phyloP scores from a whole-genome alignment of 495 filamentous ascomycete genomes.

The Penicillium paradoxum region DNA sequence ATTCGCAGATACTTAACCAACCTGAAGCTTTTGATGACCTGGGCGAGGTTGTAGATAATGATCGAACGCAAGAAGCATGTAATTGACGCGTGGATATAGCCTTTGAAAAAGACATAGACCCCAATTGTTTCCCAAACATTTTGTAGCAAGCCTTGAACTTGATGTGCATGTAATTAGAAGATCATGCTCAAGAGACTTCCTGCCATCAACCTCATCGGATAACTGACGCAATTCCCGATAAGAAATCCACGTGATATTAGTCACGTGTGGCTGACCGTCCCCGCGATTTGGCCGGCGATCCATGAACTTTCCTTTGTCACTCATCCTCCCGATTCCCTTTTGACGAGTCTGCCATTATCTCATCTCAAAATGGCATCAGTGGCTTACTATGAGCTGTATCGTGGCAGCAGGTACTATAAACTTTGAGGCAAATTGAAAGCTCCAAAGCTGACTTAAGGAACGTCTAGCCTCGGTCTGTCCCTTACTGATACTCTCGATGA shows the following conservation, averaged over 20 bases:
- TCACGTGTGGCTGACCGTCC: background rate
- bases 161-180: background rate
- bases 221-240: slow-evolving; percentile 1
- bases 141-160: background rate
- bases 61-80: background rate
- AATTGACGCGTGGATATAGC: background rate
- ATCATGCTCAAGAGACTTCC: background rate
- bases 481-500: slow-evolving; percentile 96
- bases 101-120: background rate
- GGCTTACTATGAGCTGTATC: slow-evolving; percentile 90
- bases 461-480: slow-evolving; percentile 74
- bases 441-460: slow-evolving; percentile 7
- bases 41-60: slow-evolving; percentile 5
- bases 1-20: background rate
- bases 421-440: background rate
- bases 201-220: background rate
- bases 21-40: slow-evolving; percentile 6
- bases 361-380: slow-evolving; percentile 14
- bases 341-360: slow-evolving; percentile 1
- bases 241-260: background rate
- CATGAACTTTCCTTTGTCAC: slow-evolving; percentile 14
- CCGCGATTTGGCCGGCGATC: slow-evolving; percentile 4
- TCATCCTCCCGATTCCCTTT: slow-evolving; percentile 7
- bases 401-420: slow-evolving; percentile 76
- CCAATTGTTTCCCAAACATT: background rate